Base-by-base conservation (phyloP, 1,284 basidiomycete genomes). In the Tilletia walkeri region DNA sequence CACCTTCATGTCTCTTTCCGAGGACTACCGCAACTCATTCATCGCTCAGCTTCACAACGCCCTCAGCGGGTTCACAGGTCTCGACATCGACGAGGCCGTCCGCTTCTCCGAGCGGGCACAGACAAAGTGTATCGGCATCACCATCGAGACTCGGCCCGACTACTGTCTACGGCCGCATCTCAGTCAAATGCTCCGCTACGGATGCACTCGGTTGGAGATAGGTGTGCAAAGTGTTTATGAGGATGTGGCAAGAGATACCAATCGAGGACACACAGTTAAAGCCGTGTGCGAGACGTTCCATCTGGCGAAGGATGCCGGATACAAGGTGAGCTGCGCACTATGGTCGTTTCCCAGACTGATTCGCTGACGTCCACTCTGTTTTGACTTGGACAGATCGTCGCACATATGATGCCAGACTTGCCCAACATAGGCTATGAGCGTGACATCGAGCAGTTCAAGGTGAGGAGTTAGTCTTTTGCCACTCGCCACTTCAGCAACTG, bases 151-250 rank as follows among this genome's bases (percentile, higher is more conserved):
- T 3, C 88, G 96, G 50, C 96, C 96, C 39, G 96, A 99, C 84
- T 99, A 99, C 84, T 99, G 96, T 80, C 87, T 99, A 67, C 91
- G 93, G 70, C 96, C 96, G 3, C 96, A 99, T 86, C 87, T 99
- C 77, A 94, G 93, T 80, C 95, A 98, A 85, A 98, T 99, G 96
- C 90, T 99, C 68, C 90, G 96, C 14, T 99, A 99, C 82, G 95
- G 95, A 38, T 99, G 95, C 85, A 99, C 95, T 0, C 91, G 95
- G 9, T 89, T 99, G 45, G 95, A 99, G 85, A 97, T 99, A 67
- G 95, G 95, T 66, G 95, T 99, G 0, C 95, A 99, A 85, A 96
- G 94, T 18, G 95, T 99, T 1, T 99, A 99, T 85, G 95, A 99
- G 86, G 95, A 99, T 81, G 96, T 99, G 7, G 95, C 95, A 9